phyloP scores from a whole-genome alignment of 306 rosid species.

The Vigna trinervia region DNA sequence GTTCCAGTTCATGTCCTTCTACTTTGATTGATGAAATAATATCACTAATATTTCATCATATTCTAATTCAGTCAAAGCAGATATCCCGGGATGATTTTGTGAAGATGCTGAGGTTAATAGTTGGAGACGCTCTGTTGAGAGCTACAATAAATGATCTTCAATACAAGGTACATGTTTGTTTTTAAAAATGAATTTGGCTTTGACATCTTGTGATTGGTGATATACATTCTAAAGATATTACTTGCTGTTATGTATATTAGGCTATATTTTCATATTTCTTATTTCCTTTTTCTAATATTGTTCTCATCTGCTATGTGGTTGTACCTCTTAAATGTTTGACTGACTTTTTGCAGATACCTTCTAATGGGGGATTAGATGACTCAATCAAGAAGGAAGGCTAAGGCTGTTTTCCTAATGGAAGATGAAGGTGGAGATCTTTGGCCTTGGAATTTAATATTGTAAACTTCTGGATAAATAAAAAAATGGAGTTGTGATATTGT shows the following conservation, averaged over 20 bases:
- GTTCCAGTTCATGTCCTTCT: background rate
- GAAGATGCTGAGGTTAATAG: constrained; percentile 68
- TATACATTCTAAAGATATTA: background rate
- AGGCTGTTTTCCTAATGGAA: constrained; percentile 30
- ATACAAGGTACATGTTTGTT: constrained; percentile 52
- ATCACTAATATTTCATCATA: background rate
- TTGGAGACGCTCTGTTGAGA: constrained; percentile 81
- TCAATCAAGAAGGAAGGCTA: constrained; percentile 34
- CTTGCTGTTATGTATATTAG: background rate
- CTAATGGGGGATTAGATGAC: constrained; percentile 12
- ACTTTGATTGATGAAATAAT: constrained; percentile 20
- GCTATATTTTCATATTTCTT: background rate
- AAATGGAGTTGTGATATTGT: constrained; percentile 54
- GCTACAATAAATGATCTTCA: constrained; percentile 63
- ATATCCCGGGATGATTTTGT: constrained; percentile 74
- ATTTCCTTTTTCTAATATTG: background rate
- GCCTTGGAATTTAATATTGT: constrained; percentile 21
- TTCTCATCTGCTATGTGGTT: background rate
- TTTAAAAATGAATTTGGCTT: background rate
- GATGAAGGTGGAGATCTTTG: constrained; percentile 36
- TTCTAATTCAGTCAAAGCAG: constrained; percentile 61
- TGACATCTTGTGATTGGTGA: constrained; percentile 10
- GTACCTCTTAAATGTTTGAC: constrained; percentile 19
- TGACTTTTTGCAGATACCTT: constrained; percentile 59
- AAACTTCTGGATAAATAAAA: constrained; percentile 48